These are phyloP conservation scores for Onygenales sp. DNA, from an alignment of 2,329 filamentous ascomycete genomes.

Conservation along the genomic window DNA sequence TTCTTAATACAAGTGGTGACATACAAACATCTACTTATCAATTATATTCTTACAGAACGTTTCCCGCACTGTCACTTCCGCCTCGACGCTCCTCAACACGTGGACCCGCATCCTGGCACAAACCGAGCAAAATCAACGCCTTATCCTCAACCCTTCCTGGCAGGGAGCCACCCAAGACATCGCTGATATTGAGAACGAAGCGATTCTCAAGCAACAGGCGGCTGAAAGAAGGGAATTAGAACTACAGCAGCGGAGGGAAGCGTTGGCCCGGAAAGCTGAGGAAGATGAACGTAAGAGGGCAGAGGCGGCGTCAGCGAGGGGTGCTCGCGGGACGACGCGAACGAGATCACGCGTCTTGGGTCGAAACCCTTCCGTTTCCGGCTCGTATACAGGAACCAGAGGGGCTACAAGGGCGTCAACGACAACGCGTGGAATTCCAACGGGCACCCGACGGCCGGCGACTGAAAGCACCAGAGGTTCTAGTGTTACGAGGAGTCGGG, in stretches of 20 bases:
- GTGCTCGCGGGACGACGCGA: conserved; percentile 24
- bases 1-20: not conserved
- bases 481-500: conserved; percentile 26
- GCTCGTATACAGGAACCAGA: conserved; percentile 16
- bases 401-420: conserved; percentile 11
- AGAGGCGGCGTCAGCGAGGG: conserved; percentile 18
- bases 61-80: conserved; percentile 72
- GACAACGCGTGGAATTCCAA: conserved; percentile 14
- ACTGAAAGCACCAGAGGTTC: conserved; percentile 31
- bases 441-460: conserved; percentile 23
- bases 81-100: conserved; percentile 81
- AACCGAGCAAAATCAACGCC: conserved; percentile 91
- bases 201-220: conserved; percentile 61
- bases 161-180: conserved; percentile 81
- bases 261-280: conserved; percentile 47
- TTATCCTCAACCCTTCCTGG: conserved; percentile 83
- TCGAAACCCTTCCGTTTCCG: conserved; percentile 26
- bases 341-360: conserved; percentile 19
- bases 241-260: conserved; percentile 67
- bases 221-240: conserved; percentile 68
- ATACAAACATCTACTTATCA: not conserved
- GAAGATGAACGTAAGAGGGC: conserved; percentile 35
- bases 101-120: conserved; percentile 96
- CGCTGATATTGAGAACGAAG: conserved; percentile 76
- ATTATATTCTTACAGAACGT: conserved; percentile 52